These are phyloP conservation scores for Platanthera guangdongensis DNA, from an alignment of 106 monocot species.

Conservation along the genomic window DNA sequence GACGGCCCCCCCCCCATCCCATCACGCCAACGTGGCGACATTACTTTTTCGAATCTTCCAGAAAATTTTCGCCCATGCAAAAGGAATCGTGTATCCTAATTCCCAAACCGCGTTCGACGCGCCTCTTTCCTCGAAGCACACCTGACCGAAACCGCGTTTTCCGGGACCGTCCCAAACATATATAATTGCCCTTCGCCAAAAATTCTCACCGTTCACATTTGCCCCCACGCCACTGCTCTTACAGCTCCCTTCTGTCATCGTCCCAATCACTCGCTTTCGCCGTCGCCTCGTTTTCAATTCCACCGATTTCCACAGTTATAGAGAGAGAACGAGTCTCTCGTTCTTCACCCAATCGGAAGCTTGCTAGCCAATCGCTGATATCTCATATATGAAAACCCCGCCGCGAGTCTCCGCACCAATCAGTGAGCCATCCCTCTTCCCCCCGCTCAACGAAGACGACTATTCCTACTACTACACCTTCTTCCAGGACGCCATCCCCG, in stretches of 20 bases:
- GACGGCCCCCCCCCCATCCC: no score
- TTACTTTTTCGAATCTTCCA: neutral
- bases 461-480: slow-evolving; percentile 43
- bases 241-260: neutral
- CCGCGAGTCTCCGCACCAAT: slow-evolving; percentile 7
- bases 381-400: slow-evolving; percentile 26
- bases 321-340: neutral
- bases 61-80: no score
- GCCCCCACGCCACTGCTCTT: neutral
- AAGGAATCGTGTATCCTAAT: neutral
- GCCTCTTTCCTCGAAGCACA: neutral
- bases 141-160: neutral
- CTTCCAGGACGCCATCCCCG: slow-evolving; percentile 35
- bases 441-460: slow-evolving; percentile 26
- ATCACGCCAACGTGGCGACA: neutral
- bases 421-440: neutral
- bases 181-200: neutral
- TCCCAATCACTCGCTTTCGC: neutral
- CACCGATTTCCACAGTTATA: neutral
- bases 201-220: slow-evolving; percentile 3
- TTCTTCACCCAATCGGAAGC: neutral
- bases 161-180: neutral
- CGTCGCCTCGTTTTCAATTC: neutral
- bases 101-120: neutral
- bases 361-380: neutral